A percentile compares a stretch with the other conserved stretches of the same genome.
Conservation (phyloP, 2,329 filamentous ascomycete species). For the Annulohypoxylon truncatum region DNA sequence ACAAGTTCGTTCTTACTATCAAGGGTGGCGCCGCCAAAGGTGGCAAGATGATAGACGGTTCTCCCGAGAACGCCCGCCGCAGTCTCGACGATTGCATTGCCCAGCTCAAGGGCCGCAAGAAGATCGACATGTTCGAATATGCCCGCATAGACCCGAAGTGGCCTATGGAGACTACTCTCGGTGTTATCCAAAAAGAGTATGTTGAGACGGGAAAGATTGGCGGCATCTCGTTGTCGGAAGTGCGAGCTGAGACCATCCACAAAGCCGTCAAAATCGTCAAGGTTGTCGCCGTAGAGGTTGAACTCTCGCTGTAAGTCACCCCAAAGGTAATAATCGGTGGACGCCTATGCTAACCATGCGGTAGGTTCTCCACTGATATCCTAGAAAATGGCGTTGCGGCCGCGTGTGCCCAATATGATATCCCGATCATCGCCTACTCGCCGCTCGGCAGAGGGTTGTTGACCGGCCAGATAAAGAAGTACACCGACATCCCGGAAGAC, state of each 20-base stretch:
- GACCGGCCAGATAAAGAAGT: slow-evolving; percentile 63
- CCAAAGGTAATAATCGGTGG: too few relatives aligned
- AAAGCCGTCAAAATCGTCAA: slow-evolving; percentile 50
- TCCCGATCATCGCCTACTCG: slow-evolving; percentile 78
- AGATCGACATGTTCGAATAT: slow-evolving; percentile 64
- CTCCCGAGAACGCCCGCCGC: slow-evolving; percentile 59
- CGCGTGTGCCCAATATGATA: slow-evolving; percentile 70
- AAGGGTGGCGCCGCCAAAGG: slow-evolving; percentile 60
- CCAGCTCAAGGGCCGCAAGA: slow-evolving; percentile 57
- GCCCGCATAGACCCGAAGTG: slow-evolving; percentile 60
- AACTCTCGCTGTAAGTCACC: slow-evolving; percentile 50
- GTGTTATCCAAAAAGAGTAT: slow-evolving; percentile 50
- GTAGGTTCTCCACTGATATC: slow-evolving; percentile 44
- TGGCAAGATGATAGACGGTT: slow-evolving; percentile 55
- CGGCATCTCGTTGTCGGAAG: slow-evolving; percentile 55
- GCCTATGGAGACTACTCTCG: slow-evolving; percentile 52
- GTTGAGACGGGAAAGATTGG: slow-evolving; percentile 55
- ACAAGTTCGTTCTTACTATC: slow-evolving; percentile 65
- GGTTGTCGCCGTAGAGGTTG: slow-evolving; percentile 53
- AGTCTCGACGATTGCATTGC: slow-evolving; percentile 62
- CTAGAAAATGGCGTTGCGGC: slow-evolving; percentile 48
- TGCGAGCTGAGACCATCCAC: slow-evolving; percentile 53
- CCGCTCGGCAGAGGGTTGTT: slow-evolving; percentile 72
- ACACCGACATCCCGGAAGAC: slow-evolving; percentile 56
- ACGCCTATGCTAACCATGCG: slow-evolving; percentile 19